A percentile compares a stretch with the other conserved stretches of the same genome.
phyloP scores from a whole-genome alignment of 2,329 filamentous ascomycete species.

The Aspergillus ochraceus region DNA sequence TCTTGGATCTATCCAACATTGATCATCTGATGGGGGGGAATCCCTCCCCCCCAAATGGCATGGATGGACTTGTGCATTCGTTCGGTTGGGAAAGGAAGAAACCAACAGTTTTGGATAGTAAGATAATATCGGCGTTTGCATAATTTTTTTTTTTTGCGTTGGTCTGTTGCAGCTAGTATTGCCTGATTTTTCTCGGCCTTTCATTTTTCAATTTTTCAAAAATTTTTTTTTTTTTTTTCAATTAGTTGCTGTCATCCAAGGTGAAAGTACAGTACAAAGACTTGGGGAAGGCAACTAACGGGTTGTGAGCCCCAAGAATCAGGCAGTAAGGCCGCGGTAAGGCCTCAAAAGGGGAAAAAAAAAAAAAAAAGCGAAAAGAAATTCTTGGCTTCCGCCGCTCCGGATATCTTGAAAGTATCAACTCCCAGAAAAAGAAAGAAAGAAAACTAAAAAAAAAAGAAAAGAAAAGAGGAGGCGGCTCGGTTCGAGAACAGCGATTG shows the following conservation, averaged over 20 bases:
- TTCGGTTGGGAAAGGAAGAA: not conserved
- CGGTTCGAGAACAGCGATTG: not conserved
- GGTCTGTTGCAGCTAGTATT: not conserved
- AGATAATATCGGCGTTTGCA: not conserved
- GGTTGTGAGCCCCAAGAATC: not conserved
- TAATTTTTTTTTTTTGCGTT: not conserved
- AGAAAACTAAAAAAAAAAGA: not conserved
- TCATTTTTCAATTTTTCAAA: not conserved
- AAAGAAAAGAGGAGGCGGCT: not conserved
- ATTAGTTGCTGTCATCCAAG: not conserved
- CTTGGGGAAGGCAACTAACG: not conserved
- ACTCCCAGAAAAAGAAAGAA: not conserved
- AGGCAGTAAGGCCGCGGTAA: conserved; percentile 2
- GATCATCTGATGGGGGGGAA: not conserved
- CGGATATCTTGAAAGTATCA: conserved; percentile 1
- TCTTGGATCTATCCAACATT: not conserved
- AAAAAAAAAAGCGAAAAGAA: not conserved
- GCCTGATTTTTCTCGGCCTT: not conserved
- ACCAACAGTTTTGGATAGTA: not conserved
- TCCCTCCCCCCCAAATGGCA: not conserved
- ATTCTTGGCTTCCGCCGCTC: conserved; percentile 8
- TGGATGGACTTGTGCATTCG: not conserved
- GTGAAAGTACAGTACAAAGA: not conserved
- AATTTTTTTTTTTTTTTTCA: too few relatives aligned
- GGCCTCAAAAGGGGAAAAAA: not conserved